Percentiles rank a stretch among this genome's conserved stretches.
phyloP scores from a whole-genome alignment of 1,284 basidiomycete genomes.

The Cryptococcus neoformans region DNA sequence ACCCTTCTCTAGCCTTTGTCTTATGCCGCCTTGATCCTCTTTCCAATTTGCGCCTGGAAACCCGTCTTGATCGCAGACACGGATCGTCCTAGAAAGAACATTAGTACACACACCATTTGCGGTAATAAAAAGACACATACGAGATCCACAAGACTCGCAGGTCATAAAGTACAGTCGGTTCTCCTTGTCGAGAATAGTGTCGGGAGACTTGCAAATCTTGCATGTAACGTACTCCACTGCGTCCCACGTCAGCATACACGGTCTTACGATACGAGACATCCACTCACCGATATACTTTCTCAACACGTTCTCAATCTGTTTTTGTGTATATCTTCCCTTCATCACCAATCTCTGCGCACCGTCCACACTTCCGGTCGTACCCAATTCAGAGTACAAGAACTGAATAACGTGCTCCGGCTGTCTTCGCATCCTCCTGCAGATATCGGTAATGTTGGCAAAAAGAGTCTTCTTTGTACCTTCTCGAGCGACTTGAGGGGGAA shows the following conservation, averaged over 20 bases:
- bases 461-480: conserved; percentile 96
- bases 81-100: conserved; percentile 57
- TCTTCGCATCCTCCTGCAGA: conserved; percentile 98
- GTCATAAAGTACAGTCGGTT: conserved; percentile 99
- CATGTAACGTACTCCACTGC: conserved; percentile 98
- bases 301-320: conserved; percentile 97
- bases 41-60: conserved; percentile 95
- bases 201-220: conserved; percentile 99
- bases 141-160: conserved; percentile 89
- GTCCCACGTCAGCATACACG: background rate
- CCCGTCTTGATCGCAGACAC: conserved; percentile 98
- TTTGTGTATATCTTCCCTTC: conserved; percentile 97
- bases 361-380: conserved; percentile 94
- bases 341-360: conserved; percentile 91
- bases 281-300: conserved; percentile 88
- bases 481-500: conserved; percentile 87
- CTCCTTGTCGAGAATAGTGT: conserved; percentile 94
- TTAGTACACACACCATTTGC: background rate
- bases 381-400: conserved; percentile 97
- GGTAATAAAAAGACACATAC: conserved; percentile 46
- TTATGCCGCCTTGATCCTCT: conserved; percentile 45
- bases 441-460: conserved; percentile 93
- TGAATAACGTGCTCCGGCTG: conserved; percentile 99
- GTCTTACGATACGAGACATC: background rate
- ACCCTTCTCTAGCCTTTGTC: background rate